Evolutionary conservation across 2,329 filamentous ascomycete species (phyloP).

Genomic region (Colletotrichum higginsianum): DNA sequence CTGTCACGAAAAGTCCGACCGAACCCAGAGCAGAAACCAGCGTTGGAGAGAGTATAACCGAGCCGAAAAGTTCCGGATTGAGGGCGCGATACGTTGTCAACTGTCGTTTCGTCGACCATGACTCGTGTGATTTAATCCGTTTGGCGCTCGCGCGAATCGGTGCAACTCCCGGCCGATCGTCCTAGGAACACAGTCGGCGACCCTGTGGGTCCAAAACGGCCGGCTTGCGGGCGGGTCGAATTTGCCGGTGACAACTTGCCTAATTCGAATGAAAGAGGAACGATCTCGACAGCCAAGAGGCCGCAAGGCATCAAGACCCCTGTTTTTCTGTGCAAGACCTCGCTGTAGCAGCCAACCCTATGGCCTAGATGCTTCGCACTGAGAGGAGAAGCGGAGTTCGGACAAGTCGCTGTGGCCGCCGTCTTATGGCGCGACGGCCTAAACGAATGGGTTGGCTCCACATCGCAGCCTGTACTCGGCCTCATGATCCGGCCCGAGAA

Average conservation of each 20-base stretch:
- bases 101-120: conserved; percentile 11
- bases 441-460: conserved; percentile 21
- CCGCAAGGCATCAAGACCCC: background rate
- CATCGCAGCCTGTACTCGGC: conserved; percentile 15
- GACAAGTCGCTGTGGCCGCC: background rate
- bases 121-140: conserved; percentile 6
- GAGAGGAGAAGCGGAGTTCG: background rate
- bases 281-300: background rate
- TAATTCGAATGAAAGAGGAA: background rate
- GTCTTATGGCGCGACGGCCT: background rate
- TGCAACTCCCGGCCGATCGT: background rate
- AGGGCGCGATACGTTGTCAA: conserved; percentile 23
- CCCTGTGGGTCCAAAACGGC: background rate
- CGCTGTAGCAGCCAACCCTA: too few species aligned
- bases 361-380: too few species aligned
- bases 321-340: too few species aligned
- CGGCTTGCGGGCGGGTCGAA: background rate
- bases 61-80: background rate
- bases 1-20: conserved; percentile 23
- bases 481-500: conserved; percentile 25
- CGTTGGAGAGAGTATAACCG: background rate
- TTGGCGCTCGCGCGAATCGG: background rate
- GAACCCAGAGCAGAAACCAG: background rate
- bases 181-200: background rate
- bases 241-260: background rate